phyloP scores from a whole-genome alignment of 2,329 filamentous ascomycete genomes.

The Paraconiothyrium brasiliense region DNA sequence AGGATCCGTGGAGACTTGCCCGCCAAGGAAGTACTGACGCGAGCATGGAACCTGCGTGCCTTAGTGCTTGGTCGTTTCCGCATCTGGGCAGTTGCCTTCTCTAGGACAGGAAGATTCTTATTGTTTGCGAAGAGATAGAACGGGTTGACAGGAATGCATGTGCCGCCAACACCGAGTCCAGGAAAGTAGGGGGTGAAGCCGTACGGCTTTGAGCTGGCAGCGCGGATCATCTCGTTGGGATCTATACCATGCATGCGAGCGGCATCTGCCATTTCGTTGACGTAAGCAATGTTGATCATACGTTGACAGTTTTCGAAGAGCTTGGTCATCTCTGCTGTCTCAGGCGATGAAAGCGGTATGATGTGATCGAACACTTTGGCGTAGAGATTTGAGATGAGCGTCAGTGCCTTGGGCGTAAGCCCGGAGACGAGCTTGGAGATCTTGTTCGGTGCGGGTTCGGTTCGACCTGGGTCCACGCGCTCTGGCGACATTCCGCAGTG shows the following conservation, averaged over 20 bases:
- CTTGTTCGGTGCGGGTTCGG: constrained; percentile 44
- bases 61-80: constrained; percentile 7
- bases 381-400: constrained; percentile 59
- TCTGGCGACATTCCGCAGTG: constrained; percentile 50
- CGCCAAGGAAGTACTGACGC: neutral
- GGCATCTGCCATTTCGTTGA: constrained; percentile 66
- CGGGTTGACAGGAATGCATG: constrained; percentile 66
- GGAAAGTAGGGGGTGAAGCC: constrained; percentile 61
- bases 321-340: constrained; percentile 67
- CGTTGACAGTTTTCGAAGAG: constrained; percentile 67
- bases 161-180: constrained; percentile 62
- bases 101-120: constrained; percentile 10
- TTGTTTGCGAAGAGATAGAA: constrained; percentile 28
- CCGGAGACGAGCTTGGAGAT: constrained; percentile 66
- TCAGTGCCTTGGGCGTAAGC: constrained; percentile 50
- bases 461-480: constrained; percentile 62
- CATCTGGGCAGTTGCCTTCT: constrained; percentile 10
- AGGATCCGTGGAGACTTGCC: constrained; percentile 8
- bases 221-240: constrained; percentile 59
- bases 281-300: constrained; percentile 65
- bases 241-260: constrained; percentile 58
- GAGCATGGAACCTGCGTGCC: constrained; percentile 3
- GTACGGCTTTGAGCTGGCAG: constrained; percentile 60
- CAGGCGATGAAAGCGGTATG: constrained; percentile 60
- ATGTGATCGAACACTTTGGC: constrained; percentile 57